Base-by-base conservation (phyloP, 352 stramenopile species). In the Globisporangium spinosum region DNA sequence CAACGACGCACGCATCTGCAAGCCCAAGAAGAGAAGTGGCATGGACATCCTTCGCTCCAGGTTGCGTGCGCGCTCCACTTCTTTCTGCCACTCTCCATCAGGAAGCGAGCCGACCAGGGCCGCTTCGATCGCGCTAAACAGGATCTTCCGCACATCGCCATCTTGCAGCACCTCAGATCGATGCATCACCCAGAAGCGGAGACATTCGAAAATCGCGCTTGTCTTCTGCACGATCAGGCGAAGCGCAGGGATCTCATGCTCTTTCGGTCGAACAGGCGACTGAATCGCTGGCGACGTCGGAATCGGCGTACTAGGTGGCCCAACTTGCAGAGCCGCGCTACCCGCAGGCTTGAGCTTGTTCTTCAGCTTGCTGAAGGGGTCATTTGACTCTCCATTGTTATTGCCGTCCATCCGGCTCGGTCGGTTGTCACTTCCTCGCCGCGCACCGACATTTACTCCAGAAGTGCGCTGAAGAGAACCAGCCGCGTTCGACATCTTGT, bases 121-220 rank as follows among this genome's bases (percentile, higher is more conserved):
- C 1, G 88, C 88, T 72, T 96, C 88, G 38, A 96, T 91, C 6
- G 86, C 86, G 51, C 85, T 89, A 43, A 96, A 96, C 49, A 96
- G 72, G 13, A 96, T 71, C 64, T 92, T 94, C 58, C 91, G 91
- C 17, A 94, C 88, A 35, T 94, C 86, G 12, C 64, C 64, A 64
- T 96, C 88, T 67, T 94, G 78, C 35, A 96, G 65, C 0, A 93
- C 79, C 34, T 91, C 79, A 0, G 82, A 77, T 20, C 85, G 80
- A 64, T 89, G 70, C 82, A 96, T 94, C 25, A 96, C 74, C 88
- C 88, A 96, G 58, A 94, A 91, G 2, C 85, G 86, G 34, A 96
- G 67, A 54, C 86, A 92, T 64, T 96, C 88, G 55, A 96, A 96
- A 57, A 96, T 94, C 7, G 85, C 77, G 45, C 77, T 89, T 2